Percentiles rank a stretch among this genome's conserved stretches.
These are phyloP conservation scores for Lipomyces sp. DNA, from an alignment of 805 yeast species.

Conservation along the genomic window DNA sequence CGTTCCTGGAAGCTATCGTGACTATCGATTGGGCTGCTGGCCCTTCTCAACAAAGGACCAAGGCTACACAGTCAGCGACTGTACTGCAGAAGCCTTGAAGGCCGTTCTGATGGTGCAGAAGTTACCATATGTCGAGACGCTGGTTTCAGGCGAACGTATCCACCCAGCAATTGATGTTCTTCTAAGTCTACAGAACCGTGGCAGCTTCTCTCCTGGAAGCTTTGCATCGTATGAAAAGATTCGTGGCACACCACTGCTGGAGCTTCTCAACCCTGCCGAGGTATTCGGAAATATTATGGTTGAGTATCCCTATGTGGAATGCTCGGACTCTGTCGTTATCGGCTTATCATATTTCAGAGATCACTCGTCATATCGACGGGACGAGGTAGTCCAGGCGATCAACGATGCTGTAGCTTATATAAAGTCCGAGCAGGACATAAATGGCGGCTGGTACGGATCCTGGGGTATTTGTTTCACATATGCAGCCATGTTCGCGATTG, in stretches of 20 bases:
- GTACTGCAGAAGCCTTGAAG: conserved; percentile 94
- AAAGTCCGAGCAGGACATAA: conserved; percentile 64
- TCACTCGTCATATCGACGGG: conserved; percentile 65
- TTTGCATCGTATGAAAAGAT: conserved; percentile 90
- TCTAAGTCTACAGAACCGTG: conserved; percentile 75
- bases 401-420: conserved; percentile 75
- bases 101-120: conserved; percentile 90
- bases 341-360: conserved; percentile 81
- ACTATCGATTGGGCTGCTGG: conserved; percentile 87
- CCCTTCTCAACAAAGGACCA: conserved; percentile 95
- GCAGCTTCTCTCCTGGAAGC: conserved; percentile 82
- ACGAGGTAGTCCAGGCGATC: conserved; percentile 72
- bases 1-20: conserved; percentile 77
- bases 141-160: conserved; percentile 57
- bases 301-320: conserved; percentile 97
- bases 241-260: conserved; percentile 77
- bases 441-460: conserved; percentile 98
- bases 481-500: conserved; percentile 97
- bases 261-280: conserved; percentile 89
- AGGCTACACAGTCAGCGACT: conserved; percentile 95
- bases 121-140: conserved; percentile 48
- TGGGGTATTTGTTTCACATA: conserved; percentile 98
- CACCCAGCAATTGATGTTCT: conserved; percentile 77
- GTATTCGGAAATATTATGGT: conserved; percentile 98
- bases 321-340: conserved; percentile 92